phyloP scores from a whole-genome alignment of 495 filamentous ascomycete species.

The Aspergillus conjunctus region DNA sequence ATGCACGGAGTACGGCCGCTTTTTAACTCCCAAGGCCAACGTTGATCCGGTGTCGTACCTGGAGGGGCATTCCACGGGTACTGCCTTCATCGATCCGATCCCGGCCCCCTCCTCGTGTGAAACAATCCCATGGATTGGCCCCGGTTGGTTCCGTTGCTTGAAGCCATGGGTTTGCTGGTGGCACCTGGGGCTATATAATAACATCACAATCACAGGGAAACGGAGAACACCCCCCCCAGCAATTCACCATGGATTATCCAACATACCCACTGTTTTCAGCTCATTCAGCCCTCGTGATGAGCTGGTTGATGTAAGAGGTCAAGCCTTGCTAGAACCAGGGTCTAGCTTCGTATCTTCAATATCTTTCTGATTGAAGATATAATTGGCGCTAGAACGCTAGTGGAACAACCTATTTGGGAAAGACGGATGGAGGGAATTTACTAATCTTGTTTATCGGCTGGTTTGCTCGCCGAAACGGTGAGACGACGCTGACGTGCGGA shows the following conservation, averaged over 20 bases:
- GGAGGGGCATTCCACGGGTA: constrained; percentile 13
- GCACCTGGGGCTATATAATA: neutral
- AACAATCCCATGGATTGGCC: constrained; percentile 24
- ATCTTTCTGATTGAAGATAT: neutral
- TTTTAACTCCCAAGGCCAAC: constrained; percentile 2
- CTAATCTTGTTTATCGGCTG: no score
- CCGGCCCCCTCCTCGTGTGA: constrained; percentile 25
- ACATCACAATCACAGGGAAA: neutral
- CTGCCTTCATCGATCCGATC: constrained; percentile 26
- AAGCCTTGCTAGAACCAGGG: neutral
- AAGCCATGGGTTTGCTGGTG: constrained; percentile 1
- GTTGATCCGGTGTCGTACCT: constrained; percentile 17
- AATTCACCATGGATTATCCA: constrained; percentile 2
- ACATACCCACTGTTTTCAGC: constrained; percentile 1
- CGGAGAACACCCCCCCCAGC: neutral
- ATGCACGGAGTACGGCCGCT: constrained; percentile 19
- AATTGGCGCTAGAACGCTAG: neutral
- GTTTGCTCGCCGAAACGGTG: neutral
- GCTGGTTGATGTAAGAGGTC: neutral
- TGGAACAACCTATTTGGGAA: constrained; percentile 6
- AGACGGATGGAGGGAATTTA: neutral
- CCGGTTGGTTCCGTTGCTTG: constrained; percentile 23
- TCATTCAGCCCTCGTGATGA: neutral
- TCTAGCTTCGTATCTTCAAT: neutral
- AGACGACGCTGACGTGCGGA: constrained; percentile 2